Base-by-base conservation (phyloP, 306 rosid genomes). In the Rosa lucieae region DNA sequence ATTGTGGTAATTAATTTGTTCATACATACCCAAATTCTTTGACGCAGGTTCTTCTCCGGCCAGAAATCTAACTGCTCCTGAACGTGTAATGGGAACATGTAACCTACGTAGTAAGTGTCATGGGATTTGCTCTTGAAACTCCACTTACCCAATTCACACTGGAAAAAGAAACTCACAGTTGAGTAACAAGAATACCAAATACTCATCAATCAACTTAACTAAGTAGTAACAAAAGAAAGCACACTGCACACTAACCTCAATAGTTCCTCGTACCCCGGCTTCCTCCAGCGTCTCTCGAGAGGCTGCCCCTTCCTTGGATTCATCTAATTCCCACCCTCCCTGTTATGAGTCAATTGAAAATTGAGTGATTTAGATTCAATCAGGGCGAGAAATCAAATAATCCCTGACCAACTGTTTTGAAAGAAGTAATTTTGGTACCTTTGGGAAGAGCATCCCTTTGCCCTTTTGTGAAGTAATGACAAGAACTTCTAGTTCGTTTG, bases 311-410 rank as follows among this genome's bases (percentile, higher is more conserved):
- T 84, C 90, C 76, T 86, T 93, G 29, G 97, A 88, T 86, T 94
- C 97, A 62, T 94, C 98, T 20, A 74, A 35, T 77, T 94, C 98
- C 98, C 98, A 94, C 2, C 98, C 98, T 85, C 98, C 98, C 98
- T 94, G 86, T 1, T 63, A 1, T 47, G 32, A 47, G 48, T 29
- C 5, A 67, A 69, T 6, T 6, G 9, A 44, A 79, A 13, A 2
- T 23, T 52, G 32, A 8, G 5, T 42, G 39, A 44, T 32, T 68
- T 39, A 3, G 56, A 55, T n/a, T 59, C 29, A 51, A 49, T 39
- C 5, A 70, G 10, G 12, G 26, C 59, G 46, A 17, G 6, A 26
- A 26, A 9, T 15, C n/a, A 1, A 15, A 51, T 51, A 3, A 43
- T 6, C 8, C 8, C 7, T 29, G 61, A 32, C 18, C 5, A n/a